These are phyloP conservation scores for Tephrocybe rancida DNA, from an alignment of 768 basidiomycete species.

Conservation along the genomic window DNA sequence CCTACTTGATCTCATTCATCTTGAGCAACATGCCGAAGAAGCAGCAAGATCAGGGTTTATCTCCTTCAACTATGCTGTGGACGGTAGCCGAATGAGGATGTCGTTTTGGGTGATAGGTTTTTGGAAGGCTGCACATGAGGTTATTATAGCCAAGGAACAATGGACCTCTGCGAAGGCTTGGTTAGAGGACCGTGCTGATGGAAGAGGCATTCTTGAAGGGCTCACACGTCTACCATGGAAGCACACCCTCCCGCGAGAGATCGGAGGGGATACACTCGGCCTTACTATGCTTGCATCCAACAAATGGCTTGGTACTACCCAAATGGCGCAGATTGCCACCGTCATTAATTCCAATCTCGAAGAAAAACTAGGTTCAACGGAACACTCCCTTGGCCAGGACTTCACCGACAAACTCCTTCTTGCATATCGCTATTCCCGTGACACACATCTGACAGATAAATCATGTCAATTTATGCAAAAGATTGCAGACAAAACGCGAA, in stretches of 20 bases:
- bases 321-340: conserved; percentile 4
- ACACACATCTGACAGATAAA: neutral
- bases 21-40: neutral
- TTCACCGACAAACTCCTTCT: neutral
- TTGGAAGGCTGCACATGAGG: conserved; percentile 8
- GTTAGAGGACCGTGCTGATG: conserved; percentile 4
- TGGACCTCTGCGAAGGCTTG: conserved; percentile 15
- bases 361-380: too few relatives aligned
- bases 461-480: conserved; percentile 1
- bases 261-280: neutral
- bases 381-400: too few relatives aligned
- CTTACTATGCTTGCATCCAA: conserved; percentile 4
- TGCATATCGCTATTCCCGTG: neutral
- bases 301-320: conserved; percentile 12
- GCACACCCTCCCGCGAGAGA: neutral
- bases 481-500: neutral
- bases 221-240: conserved; percentile 15
- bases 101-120: conserved; percentile 18
- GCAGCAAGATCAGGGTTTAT: neutral
- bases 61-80: neutral
- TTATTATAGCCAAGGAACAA: conserved; percentile 3
- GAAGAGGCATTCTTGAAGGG: neutral
- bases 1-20: neutral
- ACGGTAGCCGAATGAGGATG: conserved; percentile 4
- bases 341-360: conserved; percentile 7